Conservation (phyloP, 2,329 filamentous ascomycete species). For the Metarhizium guizhouense region DNA sequence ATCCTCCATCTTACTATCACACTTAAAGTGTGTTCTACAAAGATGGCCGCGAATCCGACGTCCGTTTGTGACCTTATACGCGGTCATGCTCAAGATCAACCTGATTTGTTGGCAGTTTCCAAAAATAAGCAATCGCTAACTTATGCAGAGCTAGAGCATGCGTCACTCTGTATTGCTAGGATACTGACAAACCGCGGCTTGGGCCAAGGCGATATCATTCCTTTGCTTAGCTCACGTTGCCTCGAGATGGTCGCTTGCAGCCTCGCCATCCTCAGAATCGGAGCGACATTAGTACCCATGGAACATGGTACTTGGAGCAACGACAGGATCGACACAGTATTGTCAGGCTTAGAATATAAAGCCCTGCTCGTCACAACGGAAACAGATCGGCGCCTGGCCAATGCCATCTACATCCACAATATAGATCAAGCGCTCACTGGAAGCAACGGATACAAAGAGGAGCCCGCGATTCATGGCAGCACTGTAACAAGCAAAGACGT, state of each 20-base stretch:
- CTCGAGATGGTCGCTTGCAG: constrained; percentile 4
- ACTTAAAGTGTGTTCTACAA: no score
- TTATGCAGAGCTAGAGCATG: neutral
- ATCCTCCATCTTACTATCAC: no score
- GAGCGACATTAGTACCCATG: constrained; percentile 4
- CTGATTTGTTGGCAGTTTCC: neutral
- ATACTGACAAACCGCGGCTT: neutral
- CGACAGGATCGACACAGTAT: constrained; percentile 3
- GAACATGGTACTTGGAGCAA: constrained; percentile 3
- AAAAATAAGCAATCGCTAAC: neutral
- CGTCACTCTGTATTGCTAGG: neutral
- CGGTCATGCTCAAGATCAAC: neutral
- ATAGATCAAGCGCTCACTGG: no score
- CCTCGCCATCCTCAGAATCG: constrained; percentile 1
- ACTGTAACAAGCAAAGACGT: constrained; percentile 36
- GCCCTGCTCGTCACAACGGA: neutral
- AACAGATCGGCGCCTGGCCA: neutral
- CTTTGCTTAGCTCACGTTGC: constrained; percentile 2
- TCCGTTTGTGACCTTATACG: neutral
- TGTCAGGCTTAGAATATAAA: neutral
- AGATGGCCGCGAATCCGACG: neutral
- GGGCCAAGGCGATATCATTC: neutral
- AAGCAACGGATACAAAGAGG: no score
- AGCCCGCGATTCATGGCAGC: no score
- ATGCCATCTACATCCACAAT: no score